Evolutionary conservation across 2,329 filamentous ascomycete species (phyloP).

Genomic region (Claviceps paspali): DNA sequence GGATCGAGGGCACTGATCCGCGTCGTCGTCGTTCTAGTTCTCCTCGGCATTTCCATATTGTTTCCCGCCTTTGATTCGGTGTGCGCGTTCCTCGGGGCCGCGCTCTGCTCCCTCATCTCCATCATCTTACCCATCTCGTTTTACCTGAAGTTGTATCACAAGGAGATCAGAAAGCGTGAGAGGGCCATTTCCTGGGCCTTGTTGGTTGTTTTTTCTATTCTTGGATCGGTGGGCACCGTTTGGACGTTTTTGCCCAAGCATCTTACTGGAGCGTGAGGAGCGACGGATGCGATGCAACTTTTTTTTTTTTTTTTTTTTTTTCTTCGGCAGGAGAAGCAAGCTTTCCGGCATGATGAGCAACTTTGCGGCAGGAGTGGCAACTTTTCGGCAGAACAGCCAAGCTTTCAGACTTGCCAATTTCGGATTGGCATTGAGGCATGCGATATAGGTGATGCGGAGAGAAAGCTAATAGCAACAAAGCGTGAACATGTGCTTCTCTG

Average conservation of each 20-base stretch:
- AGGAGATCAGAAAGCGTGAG: constrained; percentile 50
- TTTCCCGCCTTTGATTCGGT: constrained; percentile 75
- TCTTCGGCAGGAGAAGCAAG: too few relatives aligned
- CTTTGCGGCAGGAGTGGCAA: too few relatives aligned
- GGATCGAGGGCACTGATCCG: constrained; percentile 45
- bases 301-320: too few relatives aligned
- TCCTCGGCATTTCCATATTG: constrained; percentile 56
- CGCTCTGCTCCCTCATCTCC: constrained; percentile 87
- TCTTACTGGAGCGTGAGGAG: constrained; percentile 34
- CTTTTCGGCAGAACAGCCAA: too few relatives aligned
- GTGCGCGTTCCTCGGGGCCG: constrained; percentile 80
- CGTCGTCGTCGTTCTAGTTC: constrained; percentile 50
- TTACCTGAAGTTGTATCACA: constrained; percentile 75
- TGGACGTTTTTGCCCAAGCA: constrained; percentile 80
- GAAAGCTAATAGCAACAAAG: too few relatives aligned
- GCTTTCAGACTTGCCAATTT: too few relatives aligned
- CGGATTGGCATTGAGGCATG: too few relatives aligned
- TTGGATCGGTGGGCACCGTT: constrained; percentile 66
- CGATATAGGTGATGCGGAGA: too few relatives aligned
- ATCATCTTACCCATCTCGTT: constrained; percentile 79
- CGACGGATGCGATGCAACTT: too few relatives aligned
- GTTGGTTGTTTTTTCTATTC: constrained; percentile 49
- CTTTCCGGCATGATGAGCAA: too few relatives aligned
- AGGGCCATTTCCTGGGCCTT: constrained; percentile 51
- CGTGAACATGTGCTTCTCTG: too few relatives aligned